These are phyloP conservation scores for Aureobasidium namibiae DNA, from an alignment of 2,329 filamentous ascomycete genomes.

Conservation along the genomic window DNA sequence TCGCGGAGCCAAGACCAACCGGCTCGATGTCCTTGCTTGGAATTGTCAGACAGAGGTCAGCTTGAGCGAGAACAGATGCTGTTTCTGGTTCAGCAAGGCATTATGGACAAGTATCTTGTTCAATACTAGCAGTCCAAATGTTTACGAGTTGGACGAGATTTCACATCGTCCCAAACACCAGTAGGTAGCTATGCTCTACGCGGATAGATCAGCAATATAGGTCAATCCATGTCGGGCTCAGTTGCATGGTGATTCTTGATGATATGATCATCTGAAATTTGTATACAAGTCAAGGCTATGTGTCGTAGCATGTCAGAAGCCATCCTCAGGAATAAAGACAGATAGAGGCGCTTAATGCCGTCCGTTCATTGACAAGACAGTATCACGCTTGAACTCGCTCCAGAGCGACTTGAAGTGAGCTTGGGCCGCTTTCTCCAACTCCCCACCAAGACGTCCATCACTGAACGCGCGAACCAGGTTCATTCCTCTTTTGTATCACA, in stretches of 20 bases:
- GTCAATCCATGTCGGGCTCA: not conserved
- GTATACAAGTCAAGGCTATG: not conserved
- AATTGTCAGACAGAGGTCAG: not conserved
- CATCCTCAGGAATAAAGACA: no score
- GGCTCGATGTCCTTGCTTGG: not conserved
- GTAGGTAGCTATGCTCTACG: not conserved
- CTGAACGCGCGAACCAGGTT: constrained; percentile 1
- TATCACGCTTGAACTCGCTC: no score
- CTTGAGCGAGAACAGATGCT: not conserved
- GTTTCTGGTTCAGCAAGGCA: not conserved
- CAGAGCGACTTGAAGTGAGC: no score
- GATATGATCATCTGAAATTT: not conserved
- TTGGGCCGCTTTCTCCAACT: not conserved
- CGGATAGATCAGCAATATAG: not conserved
- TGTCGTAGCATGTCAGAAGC: not conserved
- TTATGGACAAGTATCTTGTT: not conserved
- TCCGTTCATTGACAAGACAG: no score
- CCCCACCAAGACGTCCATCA: not conserved
- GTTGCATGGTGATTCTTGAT: not conserved
- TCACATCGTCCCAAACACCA: not conserved
- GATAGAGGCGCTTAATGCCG: no score
- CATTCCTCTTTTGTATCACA: constrained; percentile 1
- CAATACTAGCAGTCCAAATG: not conserved
- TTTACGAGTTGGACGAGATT: not conserved
- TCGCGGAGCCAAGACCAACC: not conserved